Evolutionary conservation across 305 asterid genomes (phyloP).

Genomic region (Fraxinus dipetala): DNA sequence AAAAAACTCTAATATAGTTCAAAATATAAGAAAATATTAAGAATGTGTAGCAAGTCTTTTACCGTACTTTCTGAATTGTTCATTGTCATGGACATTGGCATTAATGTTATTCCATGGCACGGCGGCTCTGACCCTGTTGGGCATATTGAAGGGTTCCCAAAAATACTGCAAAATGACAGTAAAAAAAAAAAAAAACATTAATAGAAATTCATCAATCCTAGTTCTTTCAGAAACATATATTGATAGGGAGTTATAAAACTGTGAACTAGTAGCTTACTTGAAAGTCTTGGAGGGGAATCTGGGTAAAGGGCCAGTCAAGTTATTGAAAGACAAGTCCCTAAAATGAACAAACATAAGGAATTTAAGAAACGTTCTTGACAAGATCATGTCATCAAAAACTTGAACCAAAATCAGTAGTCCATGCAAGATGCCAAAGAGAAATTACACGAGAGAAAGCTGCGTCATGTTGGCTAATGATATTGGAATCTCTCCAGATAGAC

Average conservation of each 20-base stretch:
- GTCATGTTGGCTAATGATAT: conserved; percentile 38
- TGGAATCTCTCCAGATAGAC: conserved; percentile 37
- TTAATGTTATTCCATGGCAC: conserved; percentile 35
- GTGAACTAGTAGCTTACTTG: conserved; percentile 30
- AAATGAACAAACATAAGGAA: not conserved
- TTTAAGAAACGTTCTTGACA: not conserved
- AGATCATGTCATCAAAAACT: not conserved
- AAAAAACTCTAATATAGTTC: not conserved
- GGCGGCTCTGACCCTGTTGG: conserved; percentile 34
- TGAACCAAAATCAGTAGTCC: not conserved
- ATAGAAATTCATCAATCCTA: not conserved
- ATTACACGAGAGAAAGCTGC: conserved; percentile 43
- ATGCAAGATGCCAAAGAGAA: conserved; percentile 3
- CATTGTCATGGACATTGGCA: conserved; percentile 50
- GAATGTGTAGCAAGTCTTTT: not conserved
- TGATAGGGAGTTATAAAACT: not conserved
- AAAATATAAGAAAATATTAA: not conserved
- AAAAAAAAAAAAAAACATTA: not conserved
- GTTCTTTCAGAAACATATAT: not conserved
- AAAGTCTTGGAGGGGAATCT: conserved; percentile 38
- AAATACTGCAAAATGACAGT: conserved; percentile 29
- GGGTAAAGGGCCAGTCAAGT: conserved; percentile 45
- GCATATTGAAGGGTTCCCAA: conserved; percentile 47
- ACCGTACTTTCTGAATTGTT: conserved; percentile 35
- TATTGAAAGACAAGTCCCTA: conserved; percentile 52